Evolutionary conservation across 116 monocot genomes (phyloP), one percentile per base, ranked within the genome.

Genomic region (Posidonia oceanica): DNA sequence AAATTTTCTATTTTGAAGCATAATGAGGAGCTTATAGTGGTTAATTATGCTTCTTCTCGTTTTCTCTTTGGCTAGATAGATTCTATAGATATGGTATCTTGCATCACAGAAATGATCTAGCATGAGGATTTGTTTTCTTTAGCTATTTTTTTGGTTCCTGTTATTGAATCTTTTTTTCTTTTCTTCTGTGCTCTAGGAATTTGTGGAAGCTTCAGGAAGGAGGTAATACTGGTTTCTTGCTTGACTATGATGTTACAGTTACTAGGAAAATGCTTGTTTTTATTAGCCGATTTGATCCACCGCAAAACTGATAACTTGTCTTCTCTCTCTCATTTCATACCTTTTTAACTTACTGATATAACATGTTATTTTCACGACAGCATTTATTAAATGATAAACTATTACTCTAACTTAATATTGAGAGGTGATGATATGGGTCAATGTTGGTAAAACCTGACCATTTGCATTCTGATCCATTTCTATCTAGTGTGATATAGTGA

Each of bases 151-250:
- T 40, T 18, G 39, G 40, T 65, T n/a, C 3, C n/a, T 40, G n/a
- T 5, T 16, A 18, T 65, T 40, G 36, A 36, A 40, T 48, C 48
- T 48, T 15, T 63, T 12, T 69, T 55, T 17, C 3, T 63, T 72
- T 63, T 61, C 59, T 61, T 51, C 0, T 72, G 13, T 72, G 12
- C 16, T 44, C 14, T 38, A 72, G 72, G 72, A 63, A 52, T n/a
- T 52, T 51, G 62, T 6, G 17, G 63, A 62, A 52, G 36, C 51
- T 52, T 44, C 48, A 72, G 62, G 21, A 16, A 72, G 51, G 15
- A 72, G 72, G 72, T 72, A 63, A 53, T 36, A 16, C 5, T 38
- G 7, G 22, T 29, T 61, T 14, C 7, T 61, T 4, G 21, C 61
- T 14, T 61, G 12, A 23, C 2, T 36, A 23, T 61, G 18, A 1